Percentiles rank a stretch among this genome's conserved stretches.
phyloP scores from a whole-genome alignment of 2,329 filamentous ascomycete species.

The Myriosclerotinia curreyana region DNA sequence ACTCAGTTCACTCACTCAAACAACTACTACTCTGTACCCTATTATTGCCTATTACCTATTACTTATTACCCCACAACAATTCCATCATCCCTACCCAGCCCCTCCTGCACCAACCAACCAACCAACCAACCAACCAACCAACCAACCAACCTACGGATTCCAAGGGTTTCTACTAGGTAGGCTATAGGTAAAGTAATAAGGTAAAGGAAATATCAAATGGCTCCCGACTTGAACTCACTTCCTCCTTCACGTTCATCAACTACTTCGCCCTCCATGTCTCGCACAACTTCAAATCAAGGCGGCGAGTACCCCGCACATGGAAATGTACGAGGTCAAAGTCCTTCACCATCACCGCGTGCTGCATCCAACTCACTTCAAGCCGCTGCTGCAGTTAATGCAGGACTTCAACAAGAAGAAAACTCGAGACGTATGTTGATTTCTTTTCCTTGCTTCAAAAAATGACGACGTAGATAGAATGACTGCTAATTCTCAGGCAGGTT shows the following conservation, averaged over 20 bases:
- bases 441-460: background rate
- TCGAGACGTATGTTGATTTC: slow-evolving; percentile 49
- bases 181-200: background rate
- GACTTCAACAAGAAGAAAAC: slow-evolving; percentile 62
- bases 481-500: slow-evolving; percentile 29
- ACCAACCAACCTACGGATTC: too few species aligned
- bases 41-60: too few species aligned
- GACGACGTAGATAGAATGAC: background rate
- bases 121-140: too few species aligned
- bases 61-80: too few species aligned
- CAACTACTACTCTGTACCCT: too few species aligned
- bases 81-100: too few species aligned
- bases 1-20: too few species aligned
- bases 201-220: slow-evolving; percentile 26
- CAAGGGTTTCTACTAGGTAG: too few species aligned
- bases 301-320: slow-evolving; percentile 27
- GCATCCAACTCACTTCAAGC: slow-evolving; percentile 71
- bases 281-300: slow-evolving; percentile 41
- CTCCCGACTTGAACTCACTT: slow-evolving; percentile 58
- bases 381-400: slow-evolving; percentile 73
- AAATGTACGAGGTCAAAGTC: slow-evolving; percentile 46
- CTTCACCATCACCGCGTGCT: slow-evolving; percentile 60
- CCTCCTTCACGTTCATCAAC: slow-evolving; percentile 46
- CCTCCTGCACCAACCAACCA: too few species aligned
- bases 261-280: slow-evolving; percentile 41